Evolutionary conservation across 257 asterid species (phyloP).

Genomic region (Voacanga thouarsii): DNA sequence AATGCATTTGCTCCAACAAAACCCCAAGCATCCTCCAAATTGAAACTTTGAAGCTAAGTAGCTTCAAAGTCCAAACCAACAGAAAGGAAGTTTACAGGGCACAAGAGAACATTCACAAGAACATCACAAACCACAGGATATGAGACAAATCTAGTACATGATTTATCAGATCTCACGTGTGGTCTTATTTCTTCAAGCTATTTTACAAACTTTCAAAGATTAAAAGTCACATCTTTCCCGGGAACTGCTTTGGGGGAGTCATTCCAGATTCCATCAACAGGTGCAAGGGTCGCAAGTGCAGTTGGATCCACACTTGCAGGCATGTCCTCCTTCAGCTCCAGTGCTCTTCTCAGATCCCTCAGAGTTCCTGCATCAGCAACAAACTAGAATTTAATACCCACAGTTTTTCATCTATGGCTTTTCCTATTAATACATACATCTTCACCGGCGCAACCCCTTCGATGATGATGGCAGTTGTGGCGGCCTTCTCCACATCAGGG

Average conservation of each 20-base stretch:
- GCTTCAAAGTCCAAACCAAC: not conserved
- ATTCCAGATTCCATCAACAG: slow-evolving; percentile 17
- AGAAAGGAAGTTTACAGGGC: not conserved
- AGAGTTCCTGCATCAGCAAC: not conserved
- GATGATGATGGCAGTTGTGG: slow-evolving; percentile 13
- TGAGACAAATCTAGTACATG: not conserved
- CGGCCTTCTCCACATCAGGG: slow-evolving; percentile 26
- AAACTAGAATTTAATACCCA: not conserved
- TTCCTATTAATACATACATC: slow-evolving; percentile 12
- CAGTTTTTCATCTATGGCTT: not conserved
- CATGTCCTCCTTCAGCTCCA: slow-evolving; percentile 29
- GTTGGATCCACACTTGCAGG: slow-evolving; percentile 32
- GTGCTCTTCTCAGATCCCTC: slow-evolving; percentile 24
- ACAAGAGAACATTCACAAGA: not conserved
- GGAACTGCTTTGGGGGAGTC: not conserved
- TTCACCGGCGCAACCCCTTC: slow-evolving; percentile 33
- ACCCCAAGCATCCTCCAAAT: not conserved
- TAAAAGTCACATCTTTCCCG: not conserved
- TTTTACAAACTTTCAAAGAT: not conserved
- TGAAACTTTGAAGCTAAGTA: not conserved
- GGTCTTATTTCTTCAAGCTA: not conserved
- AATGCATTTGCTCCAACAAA: not conserved
- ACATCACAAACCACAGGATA: not conserved
- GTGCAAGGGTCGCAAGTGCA: slow-evolving; percentile 31
- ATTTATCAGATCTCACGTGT: not conserved